These are phyloP conservation scores for Leucocoprinus leucothites DNA, from an alignment of 768 basidiomycete genomes.

Conservation along the genomic window DNA sequence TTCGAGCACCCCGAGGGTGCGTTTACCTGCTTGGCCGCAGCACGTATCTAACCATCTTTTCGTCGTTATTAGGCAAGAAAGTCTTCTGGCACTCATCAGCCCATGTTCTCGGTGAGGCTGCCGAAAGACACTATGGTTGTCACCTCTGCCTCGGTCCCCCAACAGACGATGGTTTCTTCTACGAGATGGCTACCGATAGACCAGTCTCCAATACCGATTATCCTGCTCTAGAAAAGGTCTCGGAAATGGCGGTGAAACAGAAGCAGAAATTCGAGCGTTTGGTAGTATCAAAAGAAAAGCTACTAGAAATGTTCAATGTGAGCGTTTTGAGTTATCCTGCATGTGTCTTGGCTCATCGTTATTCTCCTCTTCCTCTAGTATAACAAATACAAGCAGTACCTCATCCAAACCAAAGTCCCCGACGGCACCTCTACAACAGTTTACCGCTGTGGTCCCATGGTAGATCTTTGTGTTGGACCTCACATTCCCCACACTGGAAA, in stretches of 20 bases:
- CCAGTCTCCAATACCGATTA: constrained; percentile 82
- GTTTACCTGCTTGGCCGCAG: neutral
- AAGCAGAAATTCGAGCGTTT: constrained; percentile 97
- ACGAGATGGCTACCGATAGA: constrained; percentile 95
- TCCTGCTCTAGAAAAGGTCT: constrained; percentile 82
- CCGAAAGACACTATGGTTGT: constrained; percentile 95
- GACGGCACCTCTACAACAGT: constrained; percentile 97
- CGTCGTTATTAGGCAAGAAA: constrained; percentile 64
- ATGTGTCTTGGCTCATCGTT: constrained; percentile 10
- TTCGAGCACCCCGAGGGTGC: constrained; percentile 90
- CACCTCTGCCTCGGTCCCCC: constrained; percentile 97
- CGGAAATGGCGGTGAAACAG: constrained; percentile 88
- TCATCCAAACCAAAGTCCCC: constrained; percentile 93
- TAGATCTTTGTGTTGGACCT: constrained; percentile 95
- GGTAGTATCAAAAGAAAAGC: constrained; percentile 89
- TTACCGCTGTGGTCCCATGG: constrained; percentile 97
- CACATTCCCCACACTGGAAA: constrained; percentile 97
- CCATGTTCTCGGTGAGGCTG: constrained; percentile 94
- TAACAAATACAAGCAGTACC: constrained; percentile 96
- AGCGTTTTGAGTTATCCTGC: constrained; percentile 23
- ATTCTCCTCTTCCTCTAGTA: constrained; percentile 53
- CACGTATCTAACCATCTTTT: too few relatives aligned
- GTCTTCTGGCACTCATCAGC: constrained; percentile 99
- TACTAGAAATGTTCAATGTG: constrained; percentile 95
- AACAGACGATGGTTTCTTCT: constrained; percentile 98